Base-by-base conservation (phyloP, 352 stramenopile genomes). In the Phytophthora vignae region DNA sequence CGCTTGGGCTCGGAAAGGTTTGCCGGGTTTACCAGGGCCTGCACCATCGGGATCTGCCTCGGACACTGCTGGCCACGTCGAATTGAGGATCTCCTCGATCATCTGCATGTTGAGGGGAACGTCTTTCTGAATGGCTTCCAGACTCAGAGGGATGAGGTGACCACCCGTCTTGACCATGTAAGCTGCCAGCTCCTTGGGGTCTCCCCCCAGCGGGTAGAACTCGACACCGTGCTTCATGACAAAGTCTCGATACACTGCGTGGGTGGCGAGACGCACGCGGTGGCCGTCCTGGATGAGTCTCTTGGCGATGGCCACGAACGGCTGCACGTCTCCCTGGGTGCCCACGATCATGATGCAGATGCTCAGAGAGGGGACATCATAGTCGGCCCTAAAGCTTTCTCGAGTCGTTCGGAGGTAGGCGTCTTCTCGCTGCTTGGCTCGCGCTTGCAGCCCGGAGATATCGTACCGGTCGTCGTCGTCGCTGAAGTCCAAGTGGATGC, bases 111-210 rank as follows among this genome's bases (percentile, higher is more conserved):
- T 98, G 38, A 84, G 78, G 0, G 90, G 87, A 14, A 98, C 76
- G 33, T 93, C 86, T 9, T 83, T 83, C 25, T 84, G 72, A 9
- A 92, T 83, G 4, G 57, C 84, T 73, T 90, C 83, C 0, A 88
- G 72, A 48, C 88, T 94, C 14, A 87, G 33, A 15, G 88, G 88
- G 25, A 96, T 90, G 10, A 97, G 57, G 40, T 87, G 84, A 0
- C 91, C 92, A 19, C 85, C 79, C 2, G 90, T 96, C 66, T 96
- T 94, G 55, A 97, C 90, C 94, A 98, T 99, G 83, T 97, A 99
- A 9, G 88, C 82, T 0, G 87, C 80, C 9, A 95, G 70, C 49
- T 92, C 84, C 62, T 93, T 92, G n/a, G 87, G 88, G 52, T 94
- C 85, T 55, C 86, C 85, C 8, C 74, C 88, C 5, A 95, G 61